Percentiles rank a stretch among this genome's conserved stretches.
phyloP scores from a whole-genome alignment of 148 eudicot species.

The Vaccinium macrocarpon region DNA sequence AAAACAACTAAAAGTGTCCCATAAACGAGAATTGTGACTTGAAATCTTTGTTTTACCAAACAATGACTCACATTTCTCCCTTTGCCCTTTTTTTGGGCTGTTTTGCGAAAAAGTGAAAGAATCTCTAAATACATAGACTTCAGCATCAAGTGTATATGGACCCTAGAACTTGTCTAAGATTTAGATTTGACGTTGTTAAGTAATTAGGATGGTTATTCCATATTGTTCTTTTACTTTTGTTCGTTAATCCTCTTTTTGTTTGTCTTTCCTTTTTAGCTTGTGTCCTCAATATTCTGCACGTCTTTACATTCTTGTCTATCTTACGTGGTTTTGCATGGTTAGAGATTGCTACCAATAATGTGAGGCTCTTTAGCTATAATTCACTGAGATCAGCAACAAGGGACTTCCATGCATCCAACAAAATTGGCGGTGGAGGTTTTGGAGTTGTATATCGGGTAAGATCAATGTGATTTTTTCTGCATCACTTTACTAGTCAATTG shows the following conservation, averaged over 20 bases:
- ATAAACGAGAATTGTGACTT: background rate
- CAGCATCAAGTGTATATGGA: background rate
- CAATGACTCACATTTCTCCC: no score
- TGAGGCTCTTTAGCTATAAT: constrained; percentile 42
- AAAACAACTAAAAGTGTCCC: background rate
- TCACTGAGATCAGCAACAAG: constrained; percentile 54
- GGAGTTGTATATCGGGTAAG: constrained; percentile 51
- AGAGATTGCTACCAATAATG: constrained; percentile 40
- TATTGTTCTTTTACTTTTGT: background rate
- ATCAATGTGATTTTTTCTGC: background rate
- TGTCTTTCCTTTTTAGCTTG: background rate
- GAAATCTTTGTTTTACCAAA: background rate
- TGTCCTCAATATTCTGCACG: background rate
- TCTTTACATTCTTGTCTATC: background rate
- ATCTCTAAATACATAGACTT: background rate
- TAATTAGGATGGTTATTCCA: background rate
- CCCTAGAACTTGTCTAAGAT: background rate
- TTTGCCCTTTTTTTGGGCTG: no score
- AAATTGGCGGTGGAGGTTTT: constrained; percentile 53
- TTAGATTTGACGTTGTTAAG: background rate
- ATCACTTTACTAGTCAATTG: background rate
- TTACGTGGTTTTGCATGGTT: constrained; percentile 12
- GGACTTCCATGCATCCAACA: constrained; percentile 46
- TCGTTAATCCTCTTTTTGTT: background rate
- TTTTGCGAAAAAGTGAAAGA: no score